These are phyloP conservation scores for Pelargonium cotyledonis DNA, from an alignment of 441 rosid genomes.

Conservation along the genomic window DNA sequence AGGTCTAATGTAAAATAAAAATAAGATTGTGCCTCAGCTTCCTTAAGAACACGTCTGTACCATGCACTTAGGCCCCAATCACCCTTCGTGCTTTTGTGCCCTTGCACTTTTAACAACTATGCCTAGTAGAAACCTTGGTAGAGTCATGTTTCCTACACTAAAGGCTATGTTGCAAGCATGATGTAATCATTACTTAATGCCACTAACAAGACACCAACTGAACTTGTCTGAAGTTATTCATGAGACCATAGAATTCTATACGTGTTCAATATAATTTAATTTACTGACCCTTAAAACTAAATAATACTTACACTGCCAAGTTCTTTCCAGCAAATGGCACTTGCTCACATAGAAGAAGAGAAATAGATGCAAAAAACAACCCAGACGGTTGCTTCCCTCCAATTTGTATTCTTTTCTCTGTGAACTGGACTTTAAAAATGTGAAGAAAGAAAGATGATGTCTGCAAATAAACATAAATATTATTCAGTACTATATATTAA, in stretches of 20 bases:
- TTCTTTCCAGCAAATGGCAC: conserved; percentile 69
- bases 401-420: conserved; percentile 56
- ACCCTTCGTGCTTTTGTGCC: too few species aligned
- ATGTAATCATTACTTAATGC: background rate
- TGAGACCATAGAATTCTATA: background rate
- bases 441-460: conserved; percentile 78
- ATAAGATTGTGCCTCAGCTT: too few species aligned
- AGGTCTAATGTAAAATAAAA: too few species aligned
- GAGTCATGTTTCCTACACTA: background rate
- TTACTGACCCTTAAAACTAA: conserved; percentile 3
- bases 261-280: background rate
- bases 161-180: background rate
- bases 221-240: background rate
- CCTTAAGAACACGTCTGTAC: too few species aligned
- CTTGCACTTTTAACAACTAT: too few species aligned
- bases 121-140: too few species aligned
- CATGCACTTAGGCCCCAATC: too few species aligned
- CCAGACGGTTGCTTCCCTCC: conserved; percentile 81
- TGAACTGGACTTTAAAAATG: conserved; percentile 73
- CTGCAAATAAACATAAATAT: conserved; percentile 40
- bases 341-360: conserved; percentile 74
- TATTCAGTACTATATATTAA: background rate
- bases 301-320: conserved; percentile 65
- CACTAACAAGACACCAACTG: background rate
- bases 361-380: conserved; percentile 53